Base-by-base conservation (phyloP, 192 early-diverging fungal species). In the Dissophora ornata region DNA sequence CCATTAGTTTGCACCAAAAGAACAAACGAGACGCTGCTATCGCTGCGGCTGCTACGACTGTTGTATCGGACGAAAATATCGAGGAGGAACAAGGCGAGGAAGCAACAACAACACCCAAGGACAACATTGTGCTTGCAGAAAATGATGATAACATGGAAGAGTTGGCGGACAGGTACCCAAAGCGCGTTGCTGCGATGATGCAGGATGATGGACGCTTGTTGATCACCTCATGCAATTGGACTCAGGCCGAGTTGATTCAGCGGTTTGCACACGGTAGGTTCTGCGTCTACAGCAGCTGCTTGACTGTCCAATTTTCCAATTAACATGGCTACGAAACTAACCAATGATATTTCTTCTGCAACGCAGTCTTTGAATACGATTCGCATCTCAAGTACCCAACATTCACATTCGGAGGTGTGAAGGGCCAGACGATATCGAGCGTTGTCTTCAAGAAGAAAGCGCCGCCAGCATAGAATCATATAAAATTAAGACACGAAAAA, bases 161-260 rank as follows among this genome's bases (percentile, higher is more conserved):
- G 60, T 13, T 86, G 40, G 75, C 70, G 32, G 67, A 88, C 57
- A 26, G 69, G 47, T 69, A 85, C 81, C 84, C 88, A 2, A 74
- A 71, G 26, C 81, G 86, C 1, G 92, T 95, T 4, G 79, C 80
- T 4, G 28, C 49, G 16, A 84, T 95, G 77, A 85, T 96, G 40
- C 81, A 78, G 12, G 82, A 86, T n/a, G 80, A 85, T 47, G 90
- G 90, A 1, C 79, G 89, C 25, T 85, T 98, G 12, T 68, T 98
- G 54, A 95, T 98, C 53, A 98, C 96, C 2, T 92, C 90, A 51
- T 98, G 96, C 73, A 98, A 98, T 47, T 98, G 93, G 93, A 96
- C 95, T 3, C 90, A 93, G 52, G 85, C 92, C 12, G 96, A 98
- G 80, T 81, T 98, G 67, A 79, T 91, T 3, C 79, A 81, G 26